Evolutionary conservation across 306 rosid species (phyloP).

Genomic region (Fagus sylvatica): DNA sequence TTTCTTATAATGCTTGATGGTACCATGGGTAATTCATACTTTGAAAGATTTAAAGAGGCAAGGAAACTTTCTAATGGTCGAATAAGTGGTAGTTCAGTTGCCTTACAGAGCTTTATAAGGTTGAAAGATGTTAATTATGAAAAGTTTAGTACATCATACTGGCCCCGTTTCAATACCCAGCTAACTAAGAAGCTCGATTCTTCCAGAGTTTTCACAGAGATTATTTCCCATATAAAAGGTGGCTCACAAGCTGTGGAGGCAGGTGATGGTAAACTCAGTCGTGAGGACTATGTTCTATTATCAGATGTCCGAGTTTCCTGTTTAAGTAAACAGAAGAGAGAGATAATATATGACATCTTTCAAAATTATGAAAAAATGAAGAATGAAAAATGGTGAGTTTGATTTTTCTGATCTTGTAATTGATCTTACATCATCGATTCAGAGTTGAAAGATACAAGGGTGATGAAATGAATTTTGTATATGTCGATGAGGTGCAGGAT

Average conservation of each 20-base stretch:
- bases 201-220: slow-evolving; percentile 64
- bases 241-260: slow-evolving; percentile 35
- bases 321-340: slow-evolving; percentile 47
- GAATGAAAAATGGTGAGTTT: slow-evolving; percentile 59
- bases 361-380: slow-evolving; percentile 66
- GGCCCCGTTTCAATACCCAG: slow-evolving; percentile 67
- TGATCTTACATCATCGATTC: slow-evolving; percentile 59
- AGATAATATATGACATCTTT: slow-evolving; percentile 51
- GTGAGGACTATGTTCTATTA: slow-evolving; percentile 46
- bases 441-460: slow-evolving; percentile 43
- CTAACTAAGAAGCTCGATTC: slow-evolving; percentile 57
- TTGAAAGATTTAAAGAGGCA: slow-evolving; percentile 51
- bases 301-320: slow-evolving; percentile 47
- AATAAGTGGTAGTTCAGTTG: slow-evolving; percentile 40
- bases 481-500: slow-evolving; percentile 85
- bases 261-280: slow-evolving; percentile 44
- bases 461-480: slow-evolving; percentile 57
- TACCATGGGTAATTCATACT: slow-evolving; percentile 63
- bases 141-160: slow-evolving; percentile 54
- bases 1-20: slow-evolving; percentile 86
- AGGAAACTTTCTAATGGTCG: slow-evolving; percentile 14
- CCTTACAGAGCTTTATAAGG: slow-evolving; percentile 51
- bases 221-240: slow-evolving; percentile 78
- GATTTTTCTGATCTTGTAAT: slow-evolving; percentile 75
- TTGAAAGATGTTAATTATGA: slow-evolving; percentile 69